Conservation (phyloP, 2,329 filamentous ascomycete genomes). For the Ilyonectria destructans region DNA sequence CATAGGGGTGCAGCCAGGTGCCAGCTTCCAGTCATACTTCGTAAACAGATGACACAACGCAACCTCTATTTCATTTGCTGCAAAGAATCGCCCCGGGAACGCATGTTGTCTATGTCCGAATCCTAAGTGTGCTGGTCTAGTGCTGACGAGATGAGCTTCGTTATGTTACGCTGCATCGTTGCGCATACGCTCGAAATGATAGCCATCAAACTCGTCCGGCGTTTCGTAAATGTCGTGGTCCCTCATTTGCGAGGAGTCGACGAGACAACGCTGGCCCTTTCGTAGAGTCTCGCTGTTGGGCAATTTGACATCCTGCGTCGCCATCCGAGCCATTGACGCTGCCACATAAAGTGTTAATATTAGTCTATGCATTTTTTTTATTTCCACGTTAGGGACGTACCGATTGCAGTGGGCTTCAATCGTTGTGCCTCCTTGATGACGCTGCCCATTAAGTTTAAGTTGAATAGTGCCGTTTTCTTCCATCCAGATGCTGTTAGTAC, state of each 20-base stretch:
- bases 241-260: too few relatives aligned
- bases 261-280: too few relatives aligned
- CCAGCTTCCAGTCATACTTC: slow-evolving; percentile 61
- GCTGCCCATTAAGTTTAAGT: slow-evolving; percentile 65
- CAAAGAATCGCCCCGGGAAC: slow-evolving; percentile 70
- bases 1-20: too few relatives aligned
- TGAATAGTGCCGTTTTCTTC: slow-evolving; percentile 62
- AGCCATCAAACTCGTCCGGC: slow-evolving; percentile 53
- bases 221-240: too few relatives aligned
- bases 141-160: slow-evolving; percentile 64
- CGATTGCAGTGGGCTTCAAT: slow-evolving; percentile 59
- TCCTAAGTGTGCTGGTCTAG: slow-evolving; percentile 63
- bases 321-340: too few relatives aligned
- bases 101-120: slow-evolving; percentile 72
- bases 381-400: slow-evolving; percentile 50
- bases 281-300: too few relatives aligned
- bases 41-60: slow-evolving; percentile 64
- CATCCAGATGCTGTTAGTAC: slow-evolving; percentile 49
- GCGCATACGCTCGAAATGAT: slow-evolving; percentile 61
- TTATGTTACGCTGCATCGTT: slow-evolving; percentile 53
- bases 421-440: slow-evolving; percentile 68
- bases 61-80: slow-evolving; percentile 68
- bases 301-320: too few relatives aligned
- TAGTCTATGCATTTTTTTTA: too few relatives aligned
- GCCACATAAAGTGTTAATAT: too few relatives aligned